Base-by-base conservation (phyloP, 2,329 filamentous ascomycete genomes). In the Stagonosporopsis vannaccii region DNA sequence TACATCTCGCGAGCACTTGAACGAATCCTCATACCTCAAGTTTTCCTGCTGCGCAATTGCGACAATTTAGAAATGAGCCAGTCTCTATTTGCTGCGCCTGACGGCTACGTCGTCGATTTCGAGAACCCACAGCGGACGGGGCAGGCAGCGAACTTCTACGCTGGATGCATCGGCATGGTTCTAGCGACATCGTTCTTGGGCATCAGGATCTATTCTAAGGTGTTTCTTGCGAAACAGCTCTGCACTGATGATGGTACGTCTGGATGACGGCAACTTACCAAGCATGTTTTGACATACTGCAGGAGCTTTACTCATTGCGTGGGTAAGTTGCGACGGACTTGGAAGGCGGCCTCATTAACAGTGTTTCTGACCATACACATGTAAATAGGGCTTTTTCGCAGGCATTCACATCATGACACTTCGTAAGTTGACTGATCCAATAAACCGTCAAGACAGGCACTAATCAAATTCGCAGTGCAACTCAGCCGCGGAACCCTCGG, bases 21-120 rank as follows among this genome's bases (percentile, higher is more conserved):
- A 44, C n/a, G 15, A 36, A 22, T 28, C 36, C 17, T 28, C 20
- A 46, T 32, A 26, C 43, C 9, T 42, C 22, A 43, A 53, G 17
- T 33, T 56, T 63, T 33, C 2, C 17, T n/a, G 19, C 23, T 40
- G 23, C 39, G 39, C 33, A 20, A 13, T 37, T 9, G 19, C 28
- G 36, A 43, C 46, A 44, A 20, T 7, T 58, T 64, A 56, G 60
- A 54, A 13, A 53, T 58, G 51, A 39, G 54, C 39, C 28, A 51
- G 17, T 51, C 60, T 11, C 39, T 63, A 0, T 60, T 73, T 9
- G 51, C 65, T 7, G 60, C 71, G 3, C 70, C 70, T 9, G 48
- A 60, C 2, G 70, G 67, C 13, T 74, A 71, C 32, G 25, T 63
- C 4, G 66, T 71, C 15, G 56, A 73, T 56, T 59, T 74, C 41